phyloP scores from a whole-genome alignment of 2,329 filamentous ascomycete species.

The Septoria linicola region DNA sequence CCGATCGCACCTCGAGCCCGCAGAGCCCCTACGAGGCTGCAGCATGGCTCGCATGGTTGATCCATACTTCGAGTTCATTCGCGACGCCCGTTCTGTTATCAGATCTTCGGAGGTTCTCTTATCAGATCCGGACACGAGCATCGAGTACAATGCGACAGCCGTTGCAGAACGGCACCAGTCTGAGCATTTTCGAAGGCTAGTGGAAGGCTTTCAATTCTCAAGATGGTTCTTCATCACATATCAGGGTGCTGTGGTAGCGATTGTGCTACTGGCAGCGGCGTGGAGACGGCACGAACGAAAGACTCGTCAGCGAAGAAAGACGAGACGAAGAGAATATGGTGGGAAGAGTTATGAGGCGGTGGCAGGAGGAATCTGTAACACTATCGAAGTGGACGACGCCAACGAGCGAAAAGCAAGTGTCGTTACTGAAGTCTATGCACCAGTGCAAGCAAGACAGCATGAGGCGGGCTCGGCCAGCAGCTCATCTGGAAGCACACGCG shows the following conservation, averaged over 20 bases:
- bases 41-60: background rate
- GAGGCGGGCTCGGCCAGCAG: slow-evolving; percentile 32
- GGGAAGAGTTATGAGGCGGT: background rate
- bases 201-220: slow-evolving; percentile 33
- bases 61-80: background rate
- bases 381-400: background rate
- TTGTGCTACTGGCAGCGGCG: slow-evolving; percentile 40
- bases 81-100: background rate
- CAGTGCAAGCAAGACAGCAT: background rate
- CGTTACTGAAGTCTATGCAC: background rate
- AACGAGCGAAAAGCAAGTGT: background rate
- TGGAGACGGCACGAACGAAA: slow-evolving; percentile 28
- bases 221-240: slow-evolving; percentile 42
- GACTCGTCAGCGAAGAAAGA: slow-evolving; percentile 6
- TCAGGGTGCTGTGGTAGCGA: slow-evolving; percentile 40
- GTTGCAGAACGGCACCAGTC: background rate
- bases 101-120: background rate
- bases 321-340: slow-evolving; percentile 13
- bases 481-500: slow-evolving; percentile 43
- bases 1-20: background rate
- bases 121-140: slow-evolving; percentile 1
- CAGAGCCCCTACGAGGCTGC: no score
- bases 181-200: slow-evolving; percentile 13
- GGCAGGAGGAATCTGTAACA: background rate
- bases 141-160: background rate